Base-by-base conservation (phyloP, 2,329 filamentous ascomycete genomes). In the Alternaria ethzedia region DNA sequence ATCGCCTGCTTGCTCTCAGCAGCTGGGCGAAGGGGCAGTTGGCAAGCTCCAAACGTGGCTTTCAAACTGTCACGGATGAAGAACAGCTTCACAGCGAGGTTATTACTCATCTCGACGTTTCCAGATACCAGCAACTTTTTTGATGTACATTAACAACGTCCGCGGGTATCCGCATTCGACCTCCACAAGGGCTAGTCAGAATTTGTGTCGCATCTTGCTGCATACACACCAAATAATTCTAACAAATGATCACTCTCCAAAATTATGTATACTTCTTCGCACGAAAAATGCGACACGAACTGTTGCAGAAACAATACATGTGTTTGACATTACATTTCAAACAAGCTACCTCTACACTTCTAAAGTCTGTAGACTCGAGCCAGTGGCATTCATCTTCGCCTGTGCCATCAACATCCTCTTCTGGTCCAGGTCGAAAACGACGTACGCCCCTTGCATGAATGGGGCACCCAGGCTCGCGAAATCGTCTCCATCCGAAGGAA, bases 1-100 rank as follows among this genome's bases (percentile, higher is more conserved):
- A 20, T 64, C 56, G 21, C 52, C 36, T 41, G 60, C 66, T 25
- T 68, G 66, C 30, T 50, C 55, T 46, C 64, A 66, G 30, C 17
- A 32, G 54, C 28, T 68, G 55, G 45, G 21, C n/a, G 51, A 54
- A 26, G 51, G 51, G 20, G 32, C 32, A 23, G 30, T 54, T 25
- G 30, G 50, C 1, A 54, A 54, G 32, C 30, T 54, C 8, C 50
- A 32, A 32, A 51, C 23, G 15, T 47, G 45, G 45, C 21, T 47
- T 3, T 26, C 10, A 1, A 47, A 47, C 9, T 26, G 12, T 10
- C 45, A 47, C 25, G 8, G 15, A 1, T 25, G 25, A 47, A 26
- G n/a, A 25, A 25, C 9, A 47, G 8, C 45, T 47, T 26, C 45
- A 10, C 6, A 9, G 20, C 6, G 3, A 44, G 43, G 43, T n/a